Base-by-base conservation (phyloP, 768 basidiomycete species). In the Suillus alpinus region DNA sequence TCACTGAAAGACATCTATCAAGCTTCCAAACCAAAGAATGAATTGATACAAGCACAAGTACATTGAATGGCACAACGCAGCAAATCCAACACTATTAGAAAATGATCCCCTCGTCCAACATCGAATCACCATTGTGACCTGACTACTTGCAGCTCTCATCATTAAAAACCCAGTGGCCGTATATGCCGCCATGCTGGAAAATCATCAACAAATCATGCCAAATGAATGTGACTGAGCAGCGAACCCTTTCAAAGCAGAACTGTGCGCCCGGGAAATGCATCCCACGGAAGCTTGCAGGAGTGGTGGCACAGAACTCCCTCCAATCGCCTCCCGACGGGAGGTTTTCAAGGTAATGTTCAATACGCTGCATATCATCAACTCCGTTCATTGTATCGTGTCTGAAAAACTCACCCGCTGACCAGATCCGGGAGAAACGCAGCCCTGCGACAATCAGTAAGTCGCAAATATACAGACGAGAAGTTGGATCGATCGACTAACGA, bases 221-320 rank as follows among this genome's bases (percentile, higher is more conserved):
- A n/a, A 20, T 40, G 7, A 3, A 31, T 31, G 31, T 2, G 3
- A 43, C 49, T 39, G 34, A 39, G 20, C 14, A 34, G 59, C 71
- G 49, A 41, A 72, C 71, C 3, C 18, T 36, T 52, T 67, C 57
- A 56, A 62, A 67, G 34, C 71, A 75, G 55, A 64, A 57, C 1
- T 70, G 49, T 0, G 73, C 68, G 12, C 68, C 66, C 0, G 51
- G n/a, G 46, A 73, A 75, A 26, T 68, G 67, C 58, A 73, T 53
- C 6, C 65, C 64, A 14, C 18, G 59, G 60, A 75, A 73, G n/a
- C 29, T 58, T 1, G 49, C 67, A 0, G 74, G 74, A 2, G 74
- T 75, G 6, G 73, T 73, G 16, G 73, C 70, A 53, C 75, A 76
- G 49, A 75, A 71, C 51, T 68, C 66, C 14, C 64, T 63, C 73